phyloP scores from a whole-genome alignment of 2,329 filamentous ascomycete species.

The Sarocladium kiliense region DNA sequence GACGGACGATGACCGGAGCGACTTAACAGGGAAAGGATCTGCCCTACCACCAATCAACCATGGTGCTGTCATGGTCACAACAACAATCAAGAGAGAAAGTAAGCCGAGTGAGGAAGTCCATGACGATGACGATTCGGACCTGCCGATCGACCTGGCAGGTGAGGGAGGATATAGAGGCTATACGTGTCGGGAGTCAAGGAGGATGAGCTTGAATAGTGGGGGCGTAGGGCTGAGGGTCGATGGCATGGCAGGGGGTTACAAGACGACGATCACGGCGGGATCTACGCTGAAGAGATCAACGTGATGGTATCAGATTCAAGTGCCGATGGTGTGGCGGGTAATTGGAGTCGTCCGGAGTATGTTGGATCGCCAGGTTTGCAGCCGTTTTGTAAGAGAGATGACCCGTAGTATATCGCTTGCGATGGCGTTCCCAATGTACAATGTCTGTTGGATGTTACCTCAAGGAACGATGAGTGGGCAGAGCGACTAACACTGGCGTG shows the following conservation, averaged over 20 bases:
- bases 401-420: too few species aligned
- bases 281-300: background rate
- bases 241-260: background rate
- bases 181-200: background rate
- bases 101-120: constrained; percentile 16
- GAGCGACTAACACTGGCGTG: too few species aligned
- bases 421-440: background rate
- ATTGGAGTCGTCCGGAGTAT: background rate
- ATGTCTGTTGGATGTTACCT: background rate
- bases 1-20: background rate
- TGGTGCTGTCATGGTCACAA: constrained; percentile 28
- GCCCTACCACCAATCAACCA: background rate
- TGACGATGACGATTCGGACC: constrained; percentile 12
- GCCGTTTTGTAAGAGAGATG: too few species aligned
- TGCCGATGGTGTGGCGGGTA: too few species aligned
- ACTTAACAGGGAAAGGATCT: background rate
- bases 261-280: background rate
- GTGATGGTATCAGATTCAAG: background rate
- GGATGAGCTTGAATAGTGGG: background rate
- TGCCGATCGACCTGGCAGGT: background rate
- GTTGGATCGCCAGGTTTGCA: background rate
- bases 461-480: too few species aligned
- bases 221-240: constrained; percentile 2
- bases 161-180: background rate
- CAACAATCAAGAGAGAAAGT: constrained; percentile 30